These are phyloP conservation scores for Sclerotinia spermophila DNA, from an alignment of 2,329 filamentous ascomycete species.

Conservation along the genomic window DNA sequence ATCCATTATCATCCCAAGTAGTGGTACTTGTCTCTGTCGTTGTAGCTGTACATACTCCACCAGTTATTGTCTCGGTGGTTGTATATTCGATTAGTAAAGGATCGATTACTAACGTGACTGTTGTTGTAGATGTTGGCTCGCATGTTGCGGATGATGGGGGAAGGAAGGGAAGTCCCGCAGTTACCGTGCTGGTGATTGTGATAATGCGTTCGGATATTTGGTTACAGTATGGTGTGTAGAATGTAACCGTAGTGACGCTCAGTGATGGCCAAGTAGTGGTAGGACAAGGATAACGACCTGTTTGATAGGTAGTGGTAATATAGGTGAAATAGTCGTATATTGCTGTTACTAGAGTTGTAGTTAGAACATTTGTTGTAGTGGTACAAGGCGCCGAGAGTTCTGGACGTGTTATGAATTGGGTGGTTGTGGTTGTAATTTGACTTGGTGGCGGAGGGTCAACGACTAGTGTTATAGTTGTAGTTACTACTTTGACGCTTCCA, in stretches of 20 bases:
- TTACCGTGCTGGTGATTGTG: background rate
- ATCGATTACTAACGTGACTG: background rate
- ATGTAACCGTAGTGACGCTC: background rate
- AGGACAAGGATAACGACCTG: background rate
- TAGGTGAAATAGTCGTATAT: constrained; percentile 6
- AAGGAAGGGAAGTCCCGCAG: background rate
- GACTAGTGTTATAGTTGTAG: background rate
- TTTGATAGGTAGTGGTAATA: background rate
- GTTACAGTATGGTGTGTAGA: background rate
- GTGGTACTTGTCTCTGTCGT: background rate
- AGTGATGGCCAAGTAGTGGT: background rate
- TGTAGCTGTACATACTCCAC: background rate
- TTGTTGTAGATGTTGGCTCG: background rate
- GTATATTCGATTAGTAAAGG: background rate
- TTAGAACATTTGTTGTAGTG: background rate
- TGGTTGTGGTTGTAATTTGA: background rate
- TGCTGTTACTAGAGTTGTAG: background rate
- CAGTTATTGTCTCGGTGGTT: background rate
- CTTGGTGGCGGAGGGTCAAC: background rate
- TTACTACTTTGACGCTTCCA: background rate
- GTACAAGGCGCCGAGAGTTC: background rate
- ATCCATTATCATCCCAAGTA: background rate
- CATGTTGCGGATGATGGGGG: background rate
- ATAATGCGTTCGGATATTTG: background rate
- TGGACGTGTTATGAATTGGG: background rate